Evolutionary conservation across 1,139 yeast genomes (phyloP), one percentile per base, ranked within the genome.

Genomic region (Geotrichum bryndzae): DNA sequence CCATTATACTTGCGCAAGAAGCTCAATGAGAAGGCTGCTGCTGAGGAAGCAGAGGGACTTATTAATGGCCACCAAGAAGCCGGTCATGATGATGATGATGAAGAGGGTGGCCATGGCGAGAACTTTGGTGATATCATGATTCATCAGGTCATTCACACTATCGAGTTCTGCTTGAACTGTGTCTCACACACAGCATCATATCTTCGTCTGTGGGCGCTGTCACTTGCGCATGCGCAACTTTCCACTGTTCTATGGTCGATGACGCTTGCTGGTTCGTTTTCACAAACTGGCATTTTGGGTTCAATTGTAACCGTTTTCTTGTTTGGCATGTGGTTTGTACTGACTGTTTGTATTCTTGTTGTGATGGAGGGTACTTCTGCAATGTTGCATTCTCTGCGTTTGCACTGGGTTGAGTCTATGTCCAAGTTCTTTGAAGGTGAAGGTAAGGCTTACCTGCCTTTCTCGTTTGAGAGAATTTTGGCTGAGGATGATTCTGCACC

Each of bases 381-480:
- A 25, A 95, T 95, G 99, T 82, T 95, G 70, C 99, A 95, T 76
- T 89, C 97, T 7, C 82, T 95, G 70, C 88, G 99, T 77, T 81
- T 94, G 70, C 99, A 94, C 75, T 94, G 99, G 99, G 99, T 95
- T 63, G 99, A 95, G 77, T 90, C 97, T 41, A 95, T 95, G 99
- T 91, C 97, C 60, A 95, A 95, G 77, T 94, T 90, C 76, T 95
- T 92, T 72, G 91, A 89, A 72, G 99, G 99, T 68, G 98, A 94
- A 74, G 99, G 99, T 61, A 83, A 86, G 66, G 85, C 90, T 0
- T 94, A 90, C 73, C 86, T 84, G 66, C 99, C 99, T 38, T 92
- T 90, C 72, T 50, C 60, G 11, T 62, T 62, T 52, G 27, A 57
- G 38, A 51, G 56, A 25, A 53, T 59, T 22, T 46, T 59, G 53